Percentiles rank a stretch among this genome's conserved stretches.
Conservation (phyloP, 31 red algal species). For the Asparagopsis taxiformis region DNA sequence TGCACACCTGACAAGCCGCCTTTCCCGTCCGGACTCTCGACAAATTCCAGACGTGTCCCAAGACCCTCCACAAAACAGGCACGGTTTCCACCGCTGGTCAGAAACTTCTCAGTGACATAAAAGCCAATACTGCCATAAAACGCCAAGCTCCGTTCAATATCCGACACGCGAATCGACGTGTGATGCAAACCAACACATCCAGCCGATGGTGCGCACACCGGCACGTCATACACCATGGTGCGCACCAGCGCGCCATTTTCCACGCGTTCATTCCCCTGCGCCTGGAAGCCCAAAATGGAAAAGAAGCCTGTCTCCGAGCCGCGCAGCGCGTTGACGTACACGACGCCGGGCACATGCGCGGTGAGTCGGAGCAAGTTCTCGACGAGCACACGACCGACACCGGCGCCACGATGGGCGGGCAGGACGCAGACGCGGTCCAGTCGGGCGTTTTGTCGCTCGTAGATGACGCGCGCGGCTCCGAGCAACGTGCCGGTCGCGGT, state of each 20-base stretch:
- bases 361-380: constrained; percentile 32
- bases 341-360: constrained; percentile 27
- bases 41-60: constrained; percentile 73
- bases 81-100: constrained; percentile 36
- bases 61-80: constrained; percentile 77
- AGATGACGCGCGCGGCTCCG: constrained; percentile 53
- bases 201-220: constrained; percentile 28
- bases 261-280: constrained; percentile 12
- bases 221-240: constrained; percentile 52
- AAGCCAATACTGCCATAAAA: constrained; percentile 78
- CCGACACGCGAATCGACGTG: constrained; percentile 45
- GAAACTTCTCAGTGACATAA: constrained; percentile 59
- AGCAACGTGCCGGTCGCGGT: constrained; percentile 27
- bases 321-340: constrained; percentile 47
- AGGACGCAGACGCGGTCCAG: constrained; percentile 60
- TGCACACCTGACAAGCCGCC: constrained; percentile 33
- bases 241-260: constrained; percentile 24
- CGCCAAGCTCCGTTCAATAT: constrained; percentile 74
- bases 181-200: constrained; percentile 60
- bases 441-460: constrained; percentile 33
- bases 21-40: constrained; percentile 34
- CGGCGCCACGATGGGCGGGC: constrained; percentile 25
- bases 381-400: constrained; percentile 58
- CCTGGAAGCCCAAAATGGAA: constrained; percentile 74
- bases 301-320: constrained; percentile 69